These are phyloP conservation scores for Xylariaceae sp. DNA, from an alignment of 2,329 filamentous ascomycete genomes.

Conservation along the genomic window DNA sequence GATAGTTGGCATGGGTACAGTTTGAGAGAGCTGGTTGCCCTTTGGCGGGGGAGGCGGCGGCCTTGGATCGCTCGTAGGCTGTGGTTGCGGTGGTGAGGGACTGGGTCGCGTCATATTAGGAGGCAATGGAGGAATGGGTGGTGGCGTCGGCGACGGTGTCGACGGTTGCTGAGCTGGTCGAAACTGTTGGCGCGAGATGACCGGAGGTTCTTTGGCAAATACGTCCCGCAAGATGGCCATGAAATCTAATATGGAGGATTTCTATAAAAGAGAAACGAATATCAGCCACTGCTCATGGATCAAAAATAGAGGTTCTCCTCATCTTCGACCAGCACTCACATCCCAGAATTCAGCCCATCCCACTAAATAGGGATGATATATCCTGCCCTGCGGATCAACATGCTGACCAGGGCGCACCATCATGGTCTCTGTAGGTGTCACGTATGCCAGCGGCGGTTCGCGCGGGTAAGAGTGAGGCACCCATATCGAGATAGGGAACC, in stretches of 20 bases:
- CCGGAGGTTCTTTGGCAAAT: constrained; percentile 91
- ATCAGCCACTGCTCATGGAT: constrained; percentile 1
- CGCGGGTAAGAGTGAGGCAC: constrained; percentile 84
- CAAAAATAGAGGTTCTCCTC: not conserved
- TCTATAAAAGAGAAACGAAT: constrained; percentile 40
- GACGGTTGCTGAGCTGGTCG: constrained; percentile 35
- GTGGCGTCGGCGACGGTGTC: constrained; percentile 45
- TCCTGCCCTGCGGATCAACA: constrained; percentile 84
- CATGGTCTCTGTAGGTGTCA: constrained; percentile 85
- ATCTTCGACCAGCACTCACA: constrained; percentile 49
- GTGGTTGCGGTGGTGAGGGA: constrained; percentile 33
- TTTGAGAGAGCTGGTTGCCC: constrained; percentile 30
- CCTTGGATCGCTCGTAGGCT: constrained; percentile 29
- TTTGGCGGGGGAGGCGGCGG: constrained; percentile 54
- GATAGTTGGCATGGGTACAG: constrained; percentile 33
- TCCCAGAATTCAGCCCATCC: constrained; percentile 88
- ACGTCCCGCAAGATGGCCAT: constrained; percentile 75
- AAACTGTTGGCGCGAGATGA: constrained; percentile 65
- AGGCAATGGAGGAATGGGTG: constrained; percentile 67
- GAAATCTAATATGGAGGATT: constrained; percentile 78
- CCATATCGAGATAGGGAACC: constrained; percentile 91
- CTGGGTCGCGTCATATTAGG: constrained; percentile 51
- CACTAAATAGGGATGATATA: constrained; percentile 93
- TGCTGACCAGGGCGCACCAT: constrained; percentile 86
- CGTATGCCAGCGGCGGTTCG: constrained; percentile 80